These are phyloP conservation scores for Gelatoporia subvermispora DNA, from an alignment of 768 basidiomycete species.

Conservation along the genomic window DNA sequence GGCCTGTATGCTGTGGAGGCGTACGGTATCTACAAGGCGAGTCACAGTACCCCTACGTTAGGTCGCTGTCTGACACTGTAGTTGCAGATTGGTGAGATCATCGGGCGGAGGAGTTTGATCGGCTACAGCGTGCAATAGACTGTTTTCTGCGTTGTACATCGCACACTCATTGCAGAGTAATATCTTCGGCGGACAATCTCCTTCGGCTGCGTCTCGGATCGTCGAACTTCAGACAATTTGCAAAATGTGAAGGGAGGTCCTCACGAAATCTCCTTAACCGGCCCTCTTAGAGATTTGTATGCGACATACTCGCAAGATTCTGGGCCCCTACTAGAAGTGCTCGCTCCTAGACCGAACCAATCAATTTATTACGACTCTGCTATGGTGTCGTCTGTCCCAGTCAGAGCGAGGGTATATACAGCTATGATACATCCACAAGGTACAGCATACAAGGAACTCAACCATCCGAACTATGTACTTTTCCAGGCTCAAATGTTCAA, in stretches of 20 bases:
- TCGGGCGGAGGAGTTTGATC: slow-evolving; percentile 74
- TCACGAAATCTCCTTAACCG: too few relatives aligned
- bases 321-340: too few relatives aligned
- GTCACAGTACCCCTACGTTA: slow-evolving; percentile 14
- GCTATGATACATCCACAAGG: background rate
- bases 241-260: too few relatives aligned
- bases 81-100: slow-evolving; percentile 76
- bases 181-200: too few relatives aligned
- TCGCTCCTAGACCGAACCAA: too few relatives aligned
- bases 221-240: too few relatives aligned
- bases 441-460: background rate
- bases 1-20: slow-evolving; percentile 80
- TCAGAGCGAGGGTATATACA: background rate
- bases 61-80: background rate
- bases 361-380: too few relatives aligned
- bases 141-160: background rate
- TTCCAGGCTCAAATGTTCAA: background rate
- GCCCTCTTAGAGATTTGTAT: too few relatives aligned
- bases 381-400: too few relatives aligned
- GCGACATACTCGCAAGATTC: too few relatives aligned
- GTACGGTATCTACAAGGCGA: slow-evolving; percentile 84
- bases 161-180: too few relatives aligned
- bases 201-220: too few relatives aligned
- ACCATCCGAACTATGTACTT: background rate
- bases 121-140: slow-evolving; percentile 61